Conservation (phyloP, 148 eudicot genomes). For the Nepenthes gracilis region DNA sequence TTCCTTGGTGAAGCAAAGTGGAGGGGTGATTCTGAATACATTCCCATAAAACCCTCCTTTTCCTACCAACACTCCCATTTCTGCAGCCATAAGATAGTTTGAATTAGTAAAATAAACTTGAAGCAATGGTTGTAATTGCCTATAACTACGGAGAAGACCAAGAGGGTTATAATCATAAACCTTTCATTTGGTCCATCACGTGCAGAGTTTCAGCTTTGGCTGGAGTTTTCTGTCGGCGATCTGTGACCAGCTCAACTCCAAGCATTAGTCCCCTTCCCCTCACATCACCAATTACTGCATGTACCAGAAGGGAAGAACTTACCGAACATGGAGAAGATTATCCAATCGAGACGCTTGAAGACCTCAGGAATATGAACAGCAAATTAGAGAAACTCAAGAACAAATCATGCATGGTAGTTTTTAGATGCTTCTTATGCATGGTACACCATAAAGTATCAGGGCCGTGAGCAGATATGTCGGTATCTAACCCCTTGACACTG, state of each 20-base stretch:
- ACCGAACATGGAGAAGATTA: background rate
- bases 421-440: no score
- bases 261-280: conserved; percentile 93
- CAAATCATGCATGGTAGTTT: no score
- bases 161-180: conserved; percentile 10
- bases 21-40: conserved; percentile 95
- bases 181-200: conserved; percentile 96
- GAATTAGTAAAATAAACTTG: background rate
- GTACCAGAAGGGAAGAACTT: conserved; percentile 1
- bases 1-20: conserved; percentile 89
- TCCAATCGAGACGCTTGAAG: background rate
- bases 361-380: no score
- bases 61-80: conserved; percentile 86
- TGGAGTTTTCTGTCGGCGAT: conserved; percentile 74
- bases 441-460: no score
- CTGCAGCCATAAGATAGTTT: conserved; percentile 17
- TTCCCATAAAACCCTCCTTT: conserved; percentile 94
- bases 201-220: conserved; percentile 77
- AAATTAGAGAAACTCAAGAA: no score
- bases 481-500: no score
- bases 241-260: conserved; percentile 89
- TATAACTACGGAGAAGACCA: background rate
- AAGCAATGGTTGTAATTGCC: background rate
- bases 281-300: conserved; percentile 91
- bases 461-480: no score